phyloP scores from a whole-genome alignment of 345 rosid species.

The Xanthoceras sorbifolium region DNA sequence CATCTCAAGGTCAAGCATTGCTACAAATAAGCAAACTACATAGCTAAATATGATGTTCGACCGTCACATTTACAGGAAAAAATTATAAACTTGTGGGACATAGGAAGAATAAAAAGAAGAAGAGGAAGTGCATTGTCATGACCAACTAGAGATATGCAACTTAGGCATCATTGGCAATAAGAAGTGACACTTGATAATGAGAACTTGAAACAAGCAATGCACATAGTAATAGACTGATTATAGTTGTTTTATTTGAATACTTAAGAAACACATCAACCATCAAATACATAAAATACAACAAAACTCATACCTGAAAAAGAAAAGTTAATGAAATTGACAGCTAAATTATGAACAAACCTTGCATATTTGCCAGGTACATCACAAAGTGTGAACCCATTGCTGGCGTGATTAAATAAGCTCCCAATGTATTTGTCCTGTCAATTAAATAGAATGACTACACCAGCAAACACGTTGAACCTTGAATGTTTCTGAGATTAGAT shows the following conservation, averaged over 20 bases:
- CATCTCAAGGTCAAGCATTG: not conserved
- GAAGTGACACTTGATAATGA: not conserved
- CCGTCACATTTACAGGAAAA: not conserved
- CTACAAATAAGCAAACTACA: not conserved
- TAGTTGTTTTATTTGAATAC: constrained; percentile 2
- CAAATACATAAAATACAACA: not conserved
- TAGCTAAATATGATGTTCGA: not conserved
- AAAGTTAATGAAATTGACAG: constrained; percentile 3
- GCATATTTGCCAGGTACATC: constrained; percentile 88
- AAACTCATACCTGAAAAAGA: not conserved
- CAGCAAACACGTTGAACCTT: constrained; percentile 4
- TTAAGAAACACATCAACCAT: not conserved
- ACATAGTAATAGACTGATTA: not conserved
- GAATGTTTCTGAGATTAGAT: constrained; percentile 1
- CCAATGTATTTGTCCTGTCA: constrained; percentile 77
- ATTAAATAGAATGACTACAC: constrained; percentile 28
- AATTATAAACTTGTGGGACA: not conserved
- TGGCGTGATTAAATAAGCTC: constrained; percentile 83
- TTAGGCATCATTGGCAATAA: not conserved
- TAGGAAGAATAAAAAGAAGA: not conserved
- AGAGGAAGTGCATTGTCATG: not conserved
- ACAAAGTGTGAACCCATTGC: constrained; percentile 91
- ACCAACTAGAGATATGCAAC: not conserved
- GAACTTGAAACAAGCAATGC: constrained; percentile 7
- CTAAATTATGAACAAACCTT: constrained; percentile 50